Evolutionary conservation across 2,329 filamentous ascomycete species (phyloP).

Genomic region (Sporothrix brasiliensis): DNA sequence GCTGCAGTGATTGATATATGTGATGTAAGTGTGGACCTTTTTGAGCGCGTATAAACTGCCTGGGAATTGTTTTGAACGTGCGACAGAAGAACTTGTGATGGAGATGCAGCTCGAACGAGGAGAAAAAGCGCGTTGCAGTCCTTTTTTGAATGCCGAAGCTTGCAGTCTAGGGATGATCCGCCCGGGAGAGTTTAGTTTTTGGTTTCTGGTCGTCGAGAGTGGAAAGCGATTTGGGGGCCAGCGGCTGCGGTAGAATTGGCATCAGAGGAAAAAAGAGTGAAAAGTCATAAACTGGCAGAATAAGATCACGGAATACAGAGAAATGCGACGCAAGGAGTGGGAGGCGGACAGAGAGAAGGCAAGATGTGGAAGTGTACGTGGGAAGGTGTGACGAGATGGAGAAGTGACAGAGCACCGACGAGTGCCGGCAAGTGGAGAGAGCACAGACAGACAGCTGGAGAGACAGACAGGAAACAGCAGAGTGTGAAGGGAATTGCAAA

Average conservation of each 20-base stretch:
- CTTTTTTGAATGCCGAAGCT: conserved; percentile 6
- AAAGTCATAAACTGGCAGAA: background rate
- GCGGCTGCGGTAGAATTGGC: conserved; percentile 23
- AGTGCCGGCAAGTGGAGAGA: conserved; percentile 19
- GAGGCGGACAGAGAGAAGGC: background rate
- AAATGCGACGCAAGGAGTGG: background rate
- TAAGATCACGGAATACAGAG: conserved; percentile 16
- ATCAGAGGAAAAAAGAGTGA: background rate
- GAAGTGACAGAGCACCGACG: background rate
- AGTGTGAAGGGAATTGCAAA: background rate
- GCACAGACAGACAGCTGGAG: conserved; percentile 5
- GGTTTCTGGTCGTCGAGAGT: background rate
- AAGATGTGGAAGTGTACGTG: conserved; percentile 13
- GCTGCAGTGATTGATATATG: conserved; percentile 30
- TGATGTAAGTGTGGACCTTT: conserved; percentile 9
- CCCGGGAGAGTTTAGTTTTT: background rate
- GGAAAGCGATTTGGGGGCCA: conserved; percentile 14
- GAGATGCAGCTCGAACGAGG: conserved; percentile 4
- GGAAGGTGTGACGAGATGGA: conserved; percentile 27
- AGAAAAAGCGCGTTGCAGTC: background rate
- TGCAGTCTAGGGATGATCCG: conserved; percentile 6
- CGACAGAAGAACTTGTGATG: conserved; percentile 14
- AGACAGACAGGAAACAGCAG: background rate
- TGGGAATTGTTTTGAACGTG: conserved; percentile 14
- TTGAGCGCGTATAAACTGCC: background rate